Evolutionary conservation across 2,329 filamentous ascomycete species (phyloP), one percentile per base, ranked within the genome.

Genomic region (Alternaria gaisen): DNA sequence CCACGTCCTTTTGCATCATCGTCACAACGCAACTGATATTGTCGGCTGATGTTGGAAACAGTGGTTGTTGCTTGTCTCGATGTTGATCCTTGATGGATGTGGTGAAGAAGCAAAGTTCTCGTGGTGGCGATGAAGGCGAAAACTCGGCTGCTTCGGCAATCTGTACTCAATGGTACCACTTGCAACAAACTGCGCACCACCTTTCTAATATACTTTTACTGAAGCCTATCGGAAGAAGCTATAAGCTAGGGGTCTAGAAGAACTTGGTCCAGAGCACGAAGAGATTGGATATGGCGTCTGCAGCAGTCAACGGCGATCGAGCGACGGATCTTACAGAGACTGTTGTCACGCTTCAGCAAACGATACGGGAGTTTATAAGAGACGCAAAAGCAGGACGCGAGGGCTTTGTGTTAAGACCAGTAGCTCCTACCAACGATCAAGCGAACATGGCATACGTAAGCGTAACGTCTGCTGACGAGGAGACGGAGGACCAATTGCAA

Each of bases 291-390:
- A 57, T 57, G 55, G 55, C 47, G 12, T 44, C 55, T 4, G n/a
- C 55, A 22, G 16, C 47, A 5, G 16, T 51, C 40, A 36, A 42
- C n/a, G 38, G 50, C 16, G 47, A 53, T 30, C 48, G 47, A 53
- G 55, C 36, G 38, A 22, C 14, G 3, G 36, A 53, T 34, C 28
- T 57, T 5, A 57, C 55, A 22, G 55, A 57, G 32, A 38, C 55
- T 16, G 28, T 53, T 11, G 11, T 53, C 20, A 36, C 28, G n/a
- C 47, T 57, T 4, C 55, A 53, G 28, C n/a, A 52, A 36, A 36
- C 46, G 8, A 44, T 43, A 34, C 20, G 18, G 16, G 38, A 9
- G n/a, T 57, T 57, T 5, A 40, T 36, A 4, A 26, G 22, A 53
- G 55, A 57, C 18, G 41, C 24, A 14, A 50, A 38, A 22, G 18